Evolutionary conservation across 2,329 filamentous ascomycete species (phyloP), one percentile per base, ranked within the genome.

Genomic region (Exophiala oligosperma): DNA sequence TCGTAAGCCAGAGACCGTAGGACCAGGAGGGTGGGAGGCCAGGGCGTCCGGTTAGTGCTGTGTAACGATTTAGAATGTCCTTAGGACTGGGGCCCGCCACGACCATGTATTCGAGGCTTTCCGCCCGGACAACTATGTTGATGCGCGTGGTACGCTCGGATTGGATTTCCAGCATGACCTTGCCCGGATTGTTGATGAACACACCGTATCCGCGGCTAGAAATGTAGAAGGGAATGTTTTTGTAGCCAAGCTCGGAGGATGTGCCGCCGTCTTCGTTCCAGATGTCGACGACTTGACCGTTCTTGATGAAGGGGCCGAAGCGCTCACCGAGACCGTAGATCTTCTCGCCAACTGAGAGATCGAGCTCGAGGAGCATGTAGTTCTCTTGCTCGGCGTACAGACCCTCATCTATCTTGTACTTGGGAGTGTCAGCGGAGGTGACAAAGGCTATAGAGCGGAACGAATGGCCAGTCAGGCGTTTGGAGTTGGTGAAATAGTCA

Each of bases 301-400:
- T 84, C 71, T 90, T 91, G 70, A 89, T 88, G 73, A 89, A 89
- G 5, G 87, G 83, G 0, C 89, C 89, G 68, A 92, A 92, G 12
- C 89, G 80, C 73, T 92, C 89, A 1, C 89, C 89, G 3, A 92
- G 79, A 0, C 89, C 89, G 70, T 90, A 88, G 12, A 92, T 80
- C 0, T 85, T 84, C 71, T 92, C 89, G 35, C 32, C 24, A 68
- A 35, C 32, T 8, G 32, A 35, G 32, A 35, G 32, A 35, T 35
- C 32, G 2, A 35, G 32, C n/a, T 64, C 73, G 0, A 72, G 67
- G 41, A 75, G 73, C 68, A 75, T 74, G 62, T 74, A 72, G 5
- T 73, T 73, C 52, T 74, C 67, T 4, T 69, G 67, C 52, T 75
- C 71, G 37, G 70, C 68, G 64, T 71, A 75, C 38, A 75, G 64